phyloP scores from a whole-genome alignment of 2,329 filamentous ascomycete genomes.

The Leptographium wingfieldii region DNA sequence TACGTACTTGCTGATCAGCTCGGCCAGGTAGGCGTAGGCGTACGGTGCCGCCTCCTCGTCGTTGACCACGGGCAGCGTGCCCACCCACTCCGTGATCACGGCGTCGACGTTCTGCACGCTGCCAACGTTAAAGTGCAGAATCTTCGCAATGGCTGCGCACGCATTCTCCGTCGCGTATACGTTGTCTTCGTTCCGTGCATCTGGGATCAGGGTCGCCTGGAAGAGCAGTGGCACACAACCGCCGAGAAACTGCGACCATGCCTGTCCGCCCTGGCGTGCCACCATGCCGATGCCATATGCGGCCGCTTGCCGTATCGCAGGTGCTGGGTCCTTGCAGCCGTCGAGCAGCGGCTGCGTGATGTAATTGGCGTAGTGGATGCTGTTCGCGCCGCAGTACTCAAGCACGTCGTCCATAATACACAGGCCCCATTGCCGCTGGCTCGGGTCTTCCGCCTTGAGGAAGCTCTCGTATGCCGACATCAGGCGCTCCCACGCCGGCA shows the following conservation, averaged over 20 bases:
- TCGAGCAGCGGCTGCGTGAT: constrained; percentile 79
- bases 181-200: constrained; percentile 81
- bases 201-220: constrained; percentile 66
- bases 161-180: constrained; percentile 97
- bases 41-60: constrained; percentile 97
- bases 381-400: constrained; percentile 87
- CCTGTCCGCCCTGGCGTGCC: constrained; percentile 76
- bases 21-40: constrained; percentile 81
- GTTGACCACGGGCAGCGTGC: constrained; percentile 81
- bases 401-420: constrained; percentile 98
- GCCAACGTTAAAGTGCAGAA: constrained; percentile 75
- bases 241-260: constrained; percentile 80
- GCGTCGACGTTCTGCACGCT: constrained; percentile 66
- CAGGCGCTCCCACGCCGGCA: constrained; percentile 77
- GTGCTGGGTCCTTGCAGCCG: constrained; percentile 73
- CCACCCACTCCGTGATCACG: constrained; percentile 74
- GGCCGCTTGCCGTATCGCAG: constrained; percentile 82
- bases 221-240: constrained; percentile 72
- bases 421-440: constrained; percentile 94
- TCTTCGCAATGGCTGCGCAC: constrained; percentile 92
- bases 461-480: constrained; percentile 79
- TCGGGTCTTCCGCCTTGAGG: constrained; percentile 68
- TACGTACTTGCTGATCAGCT: constrained; percentile 89
- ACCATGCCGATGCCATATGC: constrained; percentile 94
- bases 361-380: constrained; percentile 72